Percentiles rank a stretch among this genome's conserved stretches.
These are phyloP conservation scores for Botryotinia narcissicola DNA, from an alignment of 2,329 filamentous ascomycete species.

Conservation along the genomic window DNA sequence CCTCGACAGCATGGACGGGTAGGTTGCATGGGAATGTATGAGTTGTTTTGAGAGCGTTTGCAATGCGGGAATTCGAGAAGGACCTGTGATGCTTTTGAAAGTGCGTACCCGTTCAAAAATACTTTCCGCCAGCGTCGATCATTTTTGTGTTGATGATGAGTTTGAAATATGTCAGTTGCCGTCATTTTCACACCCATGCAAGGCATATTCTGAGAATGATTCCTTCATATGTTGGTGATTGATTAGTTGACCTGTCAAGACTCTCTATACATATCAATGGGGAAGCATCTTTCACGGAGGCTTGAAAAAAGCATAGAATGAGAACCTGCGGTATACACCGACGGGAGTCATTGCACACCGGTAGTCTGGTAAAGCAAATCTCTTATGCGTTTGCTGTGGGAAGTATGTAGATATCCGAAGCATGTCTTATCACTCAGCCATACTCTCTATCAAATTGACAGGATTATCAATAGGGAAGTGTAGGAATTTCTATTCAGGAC, in stretches of 20 bases:
- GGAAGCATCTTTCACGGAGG: neutral
- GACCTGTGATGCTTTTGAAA: neutral
- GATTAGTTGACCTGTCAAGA: neutral
- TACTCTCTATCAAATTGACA: neutral
- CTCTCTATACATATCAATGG: neutral
- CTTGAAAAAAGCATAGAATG: neutral
- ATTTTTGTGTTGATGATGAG: too few relatives aligned
- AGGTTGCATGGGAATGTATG: neutral
- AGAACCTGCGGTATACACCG: neutral
- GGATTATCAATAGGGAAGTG: neutral
- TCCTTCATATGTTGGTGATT: neutral
- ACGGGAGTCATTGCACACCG: neutral
- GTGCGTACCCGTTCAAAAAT: neutral
- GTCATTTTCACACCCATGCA: too few relatives aligned
- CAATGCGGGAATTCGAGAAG: neutral
- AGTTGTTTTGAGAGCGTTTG: neutral
- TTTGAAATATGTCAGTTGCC: too few relatives aligned
- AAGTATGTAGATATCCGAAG: neutral
- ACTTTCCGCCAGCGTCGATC: accelerated
- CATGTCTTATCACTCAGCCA: neutral
- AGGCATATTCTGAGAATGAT: too few relatives aligned
- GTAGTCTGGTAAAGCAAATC: neutral
- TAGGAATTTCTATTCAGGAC: neutral
- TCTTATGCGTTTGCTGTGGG: neutral
- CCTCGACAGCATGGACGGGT: neutral